Conservation (phyloP, 169 alveolate genomes). For the Plasmodium yoelii region DNA sequence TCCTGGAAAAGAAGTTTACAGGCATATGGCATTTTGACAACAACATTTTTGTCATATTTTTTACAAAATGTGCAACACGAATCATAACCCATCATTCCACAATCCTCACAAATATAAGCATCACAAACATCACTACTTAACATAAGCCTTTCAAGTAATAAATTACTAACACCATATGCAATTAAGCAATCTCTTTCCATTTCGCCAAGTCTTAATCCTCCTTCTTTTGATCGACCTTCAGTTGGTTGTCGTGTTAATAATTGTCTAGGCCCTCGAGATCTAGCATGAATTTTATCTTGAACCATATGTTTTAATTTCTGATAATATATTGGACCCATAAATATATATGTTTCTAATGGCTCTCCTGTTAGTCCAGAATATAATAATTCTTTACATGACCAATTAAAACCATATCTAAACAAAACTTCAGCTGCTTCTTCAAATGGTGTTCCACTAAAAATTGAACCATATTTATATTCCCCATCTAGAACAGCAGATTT, state of each 20-base stretch:
- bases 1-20: constrained; percentile 93
- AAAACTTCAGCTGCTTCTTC: constrained; percentile 93
- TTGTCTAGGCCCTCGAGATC: constrained; percentile 99
- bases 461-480: constrained; percentile 97
- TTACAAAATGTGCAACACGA: constrained; percentile 96
- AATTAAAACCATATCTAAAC: constrained; percentile 95
- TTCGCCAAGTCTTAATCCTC: constrained; percentile 99
- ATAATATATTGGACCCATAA: constrained; percentile 99
- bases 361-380: constrained; percentile 98
- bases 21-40: constrained; percentile 96
- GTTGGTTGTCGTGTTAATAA: constrained; percentile 99
- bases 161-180: constrained; percentile 98
- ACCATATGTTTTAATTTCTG: constrained; percentile 99
- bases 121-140: constrained; percentile 96
- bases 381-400: constrained; percentile 94
- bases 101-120: constrained; percentile 95
- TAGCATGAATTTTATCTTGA: constrained; percentile 98
- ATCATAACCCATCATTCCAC: constrained; percentile 96
- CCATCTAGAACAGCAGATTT: constrained; percentile 98
- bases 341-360: constrained; percentile 95
- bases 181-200: constrained; percentile 99
- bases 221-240: constrained; percentile 99
- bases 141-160: constrained; percentile 98
- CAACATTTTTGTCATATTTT: constrained; percentile 79
- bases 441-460: constrained; percentile 96